Percentiles rank a stretch among this genome's conserved stretches.
phyloP scores from a whole-genome alignment of 1,284 basidiomycete species.

The Apiotrichum gracile region DNA sequence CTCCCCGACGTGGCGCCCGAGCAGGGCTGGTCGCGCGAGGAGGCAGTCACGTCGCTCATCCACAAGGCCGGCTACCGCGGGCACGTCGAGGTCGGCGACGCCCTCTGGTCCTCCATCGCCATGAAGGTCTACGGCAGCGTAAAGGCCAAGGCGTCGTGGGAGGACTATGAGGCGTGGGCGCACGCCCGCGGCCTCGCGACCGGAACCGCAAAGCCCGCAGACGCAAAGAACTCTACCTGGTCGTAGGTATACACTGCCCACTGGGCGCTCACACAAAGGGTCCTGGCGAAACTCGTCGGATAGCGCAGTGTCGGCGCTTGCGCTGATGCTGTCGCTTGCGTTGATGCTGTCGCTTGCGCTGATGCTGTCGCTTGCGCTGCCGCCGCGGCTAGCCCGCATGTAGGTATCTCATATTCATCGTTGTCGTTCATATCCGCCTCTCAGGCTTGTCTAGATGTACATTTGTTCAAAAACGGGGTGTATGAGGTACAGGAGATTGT shows the following conservation, averaged over 20 bases:
- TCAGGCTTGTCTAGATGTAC: too few relatives aligned
- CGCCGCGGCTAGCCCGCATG: too few relatives aligned
- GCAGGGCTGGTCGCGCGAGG: slow-evolving; percentile 86
- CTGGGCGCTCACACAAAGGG: slow-evolving; percentile 4
- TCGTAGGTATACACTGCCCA: slow-evolving; percentile 8
- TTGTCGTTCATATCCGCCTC: too few relatives aligned
- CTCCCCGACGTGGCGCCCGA: slow-evolving; percentile 88
- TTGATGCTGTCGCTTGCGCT: too few relatives aligned
- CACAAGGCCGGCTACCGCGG: slow-evolving; percentile 87
- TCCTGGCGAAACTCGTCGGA: not conserved
- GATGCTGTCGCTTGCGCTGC: too few relatives aligned
- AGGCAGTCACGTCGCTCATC: slow-evolving; percentile 85
- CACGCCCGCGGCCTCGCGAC: not conserved
- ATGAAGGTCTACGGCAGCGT: slow-evolving; percentile 82
- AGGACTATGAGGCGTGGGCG: slow-evolving; percentile 55
- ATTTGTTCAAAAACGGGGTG: too few relatives aligned
- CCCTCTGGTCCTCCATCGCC: slow-evolving; percentile 67
- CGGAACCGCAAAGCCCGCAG: not conserved
- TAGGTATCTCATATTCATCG: too few relatives aligned
- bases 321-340: too few relatives aligned
- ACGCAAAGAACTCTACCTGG: not conserved
- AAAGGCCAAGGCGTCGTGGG: slow-evolving; percentile 64
- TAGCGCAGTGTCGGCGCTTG: too few relatives aligned
- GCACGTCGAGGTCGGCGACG: slow-evolving; percentile 58
- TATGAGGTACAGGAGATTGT: too few relatives aligned